These are phyloP conservation scores for Gryganskiella cystojenkinii DNA, from an alignment of 192 early-diverging fungal species.

Conservation along the genomic window DNA sequence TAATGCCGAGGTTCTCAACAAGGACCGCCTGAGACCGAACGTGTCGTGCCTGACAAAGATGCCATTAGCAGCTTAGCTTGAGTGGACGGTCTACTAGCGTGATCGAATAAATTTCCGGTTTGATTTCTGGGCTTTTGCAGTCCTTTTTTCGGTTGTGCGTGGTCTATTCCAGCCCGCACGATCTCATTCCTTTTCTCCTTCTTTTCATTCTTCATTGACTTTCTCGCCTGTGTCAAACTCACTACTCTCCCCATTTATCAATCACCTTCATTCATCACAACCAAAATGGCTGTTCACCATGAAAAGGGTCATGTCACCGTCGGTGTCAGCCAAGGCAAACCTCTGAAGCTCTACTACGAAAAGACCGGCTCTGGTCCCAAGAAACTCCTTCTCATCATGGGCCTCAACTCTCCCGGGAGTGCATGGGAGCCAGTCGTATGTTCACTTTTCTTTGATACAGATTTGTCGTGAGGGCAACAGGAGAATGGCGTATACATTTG, in stretches of 20 bases:
- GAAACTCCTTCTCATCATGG: constrained; percentile 82
- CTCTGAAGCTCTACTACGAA: constrained; percentile 82
- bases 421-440: constrained; percentile 47
- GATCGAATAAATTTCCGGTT: too few relatives aligned
- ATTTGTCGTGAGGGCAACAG: background rate
- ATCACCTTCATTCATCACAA: constrained; percentile 8
- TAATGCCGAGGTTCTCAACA: too few relatives aligned
- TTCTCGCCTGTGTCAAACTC: background rate
- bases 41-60: too few relatives aligned
- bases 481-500: background rate
- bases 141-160: background rate
- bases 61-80: too few relatives aligned
- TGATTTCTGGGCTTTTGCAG: too few relatives aligned
- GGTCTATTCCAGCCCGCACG: background rate
- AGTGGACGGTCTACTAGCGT: too few relatives aligned
- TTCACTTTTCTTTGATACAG: background rate
- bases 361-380: constrained; percentile 77
- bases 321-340: constrained; percentile 40
- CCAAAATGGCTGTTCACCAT: constrained; percentile 44
- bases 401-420: constrained; percentile 42
- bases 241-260: background rate
- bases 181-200: background rate
- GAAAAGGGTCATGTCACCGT: constrained; percentile 59
- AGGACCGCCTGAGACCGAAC: too few relatives aligned
- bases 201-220: background rate